phyloP scores from a whole-genome alignment of 441 rosid species.

The Gossypium schwendimanii region DNA sequence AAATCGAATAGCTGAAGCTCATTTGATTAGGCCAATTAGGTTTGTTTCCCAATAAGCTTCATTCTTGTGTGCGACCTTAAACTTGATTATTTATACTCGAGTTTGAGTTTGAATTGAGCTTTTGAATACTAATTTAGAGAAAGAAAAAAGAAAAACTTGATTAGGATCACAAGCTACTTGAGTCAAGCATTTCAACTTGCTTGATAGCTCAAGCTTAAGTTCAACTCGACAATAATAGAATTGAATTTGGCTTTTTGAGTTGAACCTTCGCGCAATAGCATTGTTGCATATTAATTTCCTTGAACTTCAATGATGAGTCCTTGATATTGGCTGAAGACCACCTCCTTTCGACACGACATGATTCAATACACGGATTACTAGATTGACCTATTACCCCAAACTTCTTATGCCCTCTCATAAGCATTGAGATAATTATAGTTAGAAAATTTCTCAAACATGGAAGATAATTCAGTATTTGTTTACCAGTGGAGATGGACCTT shows the following conservation, averaged over 20 bases:
- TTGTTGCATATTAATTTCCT: not conserved
- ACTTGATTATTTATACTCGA: not conserved
- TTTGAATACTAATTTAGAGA: too few relatives aligned
- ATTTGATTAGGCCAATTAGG: not conserved
- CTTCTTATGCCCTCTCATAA: not conserved
- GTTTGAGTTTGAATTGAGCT: too few relatives aligned
- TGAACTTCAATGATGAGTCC: not conserved
- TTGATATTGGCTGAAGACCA: not conserved
- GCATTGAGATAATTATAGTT: not conserved
- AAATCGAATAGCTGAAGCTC: not conserved
- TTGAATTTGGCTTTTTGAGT: too few relatives aligned
- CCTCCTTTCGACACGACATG: not conserved
- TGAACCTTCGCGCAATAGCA: too few relatives aligned
- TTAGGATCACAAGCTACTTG: too few relatives aligned
- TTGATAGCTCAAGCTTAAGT: too few relatives aligned
- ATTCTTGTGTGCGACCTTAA: not conserved
- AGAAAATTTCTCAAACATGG: not conserved
- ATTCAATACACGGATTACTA: too few relatives aligned
- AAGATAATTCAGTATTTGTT: not conserved
- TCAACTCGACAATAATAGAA: too few relatives aligned
- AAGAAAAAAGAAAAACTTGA: too few relatives aligned
- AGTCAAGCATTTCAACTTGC: too few relatives aligned
- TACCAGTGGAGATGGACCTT: not conserved
- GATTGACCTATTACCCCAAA: too few relatives aligned
- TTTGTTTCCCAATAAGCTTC: not conserved